Conservation (phyloP, 345 rosid species). For the Euphorbia pulcherrima region DNA sequence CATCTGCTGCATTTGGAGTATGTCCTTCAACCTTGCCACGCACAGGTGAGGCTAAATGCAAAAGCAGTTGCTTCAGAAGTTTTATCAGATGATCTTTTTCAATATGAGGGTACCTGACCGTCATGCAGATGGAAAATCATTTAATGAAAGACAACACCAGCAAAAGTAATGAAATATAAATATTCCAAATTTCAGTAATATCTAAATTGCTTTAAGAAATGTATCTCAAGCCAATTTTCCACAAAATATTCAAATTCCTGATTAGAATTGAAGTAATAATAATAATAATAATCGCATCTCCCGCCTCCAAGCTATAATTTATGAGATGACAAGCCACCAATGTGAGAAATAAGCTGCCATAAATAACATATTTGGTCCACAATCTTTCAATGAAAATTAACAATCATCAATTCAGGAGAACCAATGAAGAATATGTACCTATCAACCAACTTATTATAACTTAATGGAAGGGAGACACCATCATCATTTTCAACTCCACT, state of each 20-base stretch:
- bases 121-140: slow-evolving; percentile 23
- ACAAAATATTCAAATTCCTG: slow-evolving; percentile 6
- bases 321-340: not conserved
- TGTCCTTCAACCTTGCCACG: not conserved
- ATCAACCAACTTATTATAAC: slow-evolving; percentile 56
- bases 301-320: not conserved
- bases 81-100: slow-evolving; percentile 34
- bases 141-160: not conserved
- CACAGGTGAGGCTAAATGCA: slow-evolving; percentile 18
- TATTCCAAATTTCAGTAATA: not conserved
- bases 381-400: not conserved
- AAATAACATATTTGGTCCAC: not conserved
- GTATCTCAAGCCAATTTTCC: not conserved
- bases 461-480: slow-evolving; percentile 75
- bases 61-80: slow-evolving; percentile 31
- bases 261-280: not conserved
- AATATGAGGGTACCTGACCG: slow-evolving; percentile 28
- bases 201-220: slow-evolving; percentile 1
- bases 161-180: not conserved
- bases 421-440: slow-evolving; percentile 41
- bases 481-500: slow-evolving; percentile 51
- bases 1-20: slow-evolving; percentile 26
- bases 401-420: not conserved
- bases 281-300: not conserved
- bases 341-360: not conserved